Percentiles rank a stretch among this genome's conserved stretches.
Conservation (phyloP, 495 filamentous ascomycete species). For the Cairneyella variabilis region DNA sequence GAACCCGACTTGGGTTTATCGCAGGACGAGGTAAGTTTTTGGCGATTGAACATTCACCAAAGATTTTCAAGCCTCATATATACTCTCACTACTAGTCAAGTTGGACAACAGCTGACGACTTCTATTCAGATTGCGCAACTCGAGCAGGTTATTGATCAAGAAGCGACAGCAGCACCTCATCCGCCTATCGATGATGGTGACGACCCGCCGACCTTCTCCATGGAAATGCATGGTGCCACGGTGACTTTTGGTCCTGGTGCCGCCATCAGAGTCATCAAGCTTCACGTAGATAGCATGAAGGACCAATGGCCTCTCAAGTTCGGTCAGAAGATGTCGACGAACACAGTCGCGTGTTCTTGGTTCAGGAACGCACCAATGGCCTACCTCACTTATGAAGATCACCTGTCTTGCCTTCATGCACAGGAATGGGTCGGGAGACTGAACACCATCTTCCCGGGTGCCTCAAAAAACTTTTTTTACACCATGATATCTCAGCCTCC, state of each 20-base stretch:
- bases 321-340: background rate
- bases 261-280: background rate
- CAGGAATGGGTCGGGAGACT: background rate
- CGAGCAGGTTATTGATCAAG: too few relatives aligned
- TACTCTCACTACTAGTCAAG: background rate
- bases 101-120: background rate
- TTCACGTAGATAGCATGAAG: background rate
- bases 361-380: background rate
- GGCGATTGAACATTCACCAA: too few relatives aligned
- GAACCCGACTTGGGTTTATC: too few relatives aligned
- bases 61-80: too few relatives aligned
- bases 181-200: background rate
- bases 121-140: too few relatives aligned
- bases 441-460: background rate
- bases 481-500: too few relatives aligned
- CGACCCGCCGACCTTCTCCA: background rate
- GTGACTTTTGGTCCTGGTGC: conserved; percentile 1
- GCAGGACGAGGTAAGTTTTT: too few relatives aligned
- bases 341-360: background rate
- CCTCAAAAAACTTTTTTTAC: background rate
- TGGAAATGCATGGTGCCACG: background rate
- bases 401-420: background rate
- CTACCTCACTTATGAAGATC: background rate
- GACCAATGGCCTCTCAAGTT: too few relatives aligned
- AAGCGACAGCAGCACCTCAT: too few relatives aligned